phyloP scores from a whole-genome alignment of 768 basidiomycete species.

The Boletus rubropictus region DNA sequence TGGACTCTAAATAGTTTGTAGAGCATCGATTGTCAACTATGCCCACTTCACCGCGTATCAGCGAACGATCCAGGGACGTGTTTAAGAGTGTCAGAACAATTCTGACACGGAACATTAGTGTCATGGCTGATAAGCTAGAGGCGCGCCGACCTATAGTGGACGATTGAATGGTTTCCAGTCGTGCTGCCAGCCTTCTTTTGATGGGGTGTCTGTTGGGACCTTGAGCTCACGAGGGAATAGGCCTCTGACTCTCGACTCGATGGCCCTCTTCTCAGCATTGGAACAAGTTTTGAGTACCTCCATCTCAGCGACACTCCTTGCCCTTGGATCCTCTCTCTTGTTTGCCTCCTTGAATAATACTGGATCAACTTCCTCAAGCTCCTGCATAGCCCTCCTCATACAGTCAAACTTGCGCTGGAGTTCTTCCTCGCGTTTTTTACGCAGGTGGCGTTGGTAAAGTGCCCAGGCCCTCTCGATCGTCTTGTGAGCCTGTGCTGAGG shows the following conservation, averaged over 20 bases:
- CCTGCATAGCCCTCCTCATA: slow-evolving; percentile 84
- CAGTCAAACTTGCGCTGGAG: slow-evolving; percentile 69
- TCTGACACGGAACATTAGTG: slow-evolving; percentile 4
- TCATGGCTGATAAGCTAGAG: neutral
- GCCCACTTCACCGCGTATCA: slow-evolving; percentile 1
- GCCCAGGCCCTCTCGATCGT: slow-evolving; percentile 91
- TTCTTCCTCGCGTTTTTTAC: slow-evolving; percentile 65
- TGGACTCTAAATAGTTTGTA: slow-evolving; percentile 16
- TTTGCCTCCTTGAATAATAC: slow-evolving; percentile 67
- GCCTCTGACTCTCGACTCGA: slow-evolving; percentile 74
- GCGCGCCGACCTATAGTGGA: slow-evolving; percentile 33
- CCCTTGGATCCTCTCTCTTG: slow-evolving; percentile 67
- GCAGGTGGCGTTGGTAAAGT: slow-evolving; percentile 68
- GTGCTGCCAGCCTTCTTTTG: slow-evolving; percentile 78
- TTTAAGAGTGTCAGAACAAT: neutral
- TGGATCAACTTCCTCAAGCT: slow-evolving; percentile 48
- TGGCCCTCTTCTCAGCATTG: slow-evolving; percentile 58
- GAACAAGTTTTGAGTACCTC: slow-evolving; percentile 57
- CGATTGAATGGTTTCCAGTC: slow-evolving; percentile 70
- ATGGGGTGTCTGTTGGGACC: slow-evolving; percentile 81
- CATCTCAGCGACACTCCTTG: slow-evolving; percentile 49
- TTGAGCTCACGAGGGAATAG: slow-evolving; percentile 85
- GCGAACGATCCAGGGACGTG: neutral
- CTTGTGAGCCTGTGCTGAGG: slow-evolving; percentile 83
- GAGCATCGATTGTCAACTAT: slow-evolving; percentile 2